phyloP scores from a whole-genome alignment of 2,329 filamentous ascomycete genomes.

The Aspergillus pseudoterreus region DNA sequence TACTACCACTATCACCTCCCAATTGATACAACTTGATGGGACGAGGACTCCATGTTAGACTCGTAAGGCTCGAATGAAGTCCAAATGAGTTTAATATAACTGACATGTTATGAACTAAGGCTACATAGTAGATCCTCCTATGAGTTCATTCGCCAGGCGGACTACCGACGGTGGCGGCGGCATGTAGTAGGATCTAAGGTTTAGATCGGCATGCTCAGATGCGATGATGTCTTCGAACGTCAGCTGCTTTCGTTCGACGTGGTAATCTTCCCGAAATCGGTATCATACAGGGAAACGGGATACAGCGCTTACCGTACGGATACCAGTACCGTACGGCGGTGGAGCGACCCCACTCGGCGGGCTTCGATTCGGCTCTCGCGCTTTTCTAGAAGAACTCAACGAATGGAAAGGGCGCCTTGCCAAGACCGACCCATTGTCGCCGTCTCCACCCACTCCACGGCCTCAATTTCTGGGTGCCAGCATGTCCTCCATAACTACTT shows the following conservation, averaged over 20 bases:
- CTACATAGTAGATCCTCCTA: too few species aligned
- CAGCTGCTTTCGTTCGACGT: background rate
- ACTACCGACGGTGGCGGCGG: background rate
- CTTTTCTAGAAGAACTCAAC: slow-evolving; percentile 16
- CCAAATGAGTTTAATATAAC: too few species aligned
- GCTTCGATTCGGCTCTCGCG: background rate
- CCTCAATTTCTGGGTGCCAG: background rate
- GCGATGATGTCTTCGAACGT: background rate
- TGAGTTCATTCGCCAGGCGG: background rate
- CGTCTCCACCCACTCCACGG: slow-evolving; percentile 5
- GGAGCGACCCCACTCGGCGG: background rate
- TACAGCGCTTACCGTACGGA: background rate
- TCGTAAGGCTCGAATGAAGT: too few species aligned
- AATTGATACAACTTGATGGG: too few species aligned
- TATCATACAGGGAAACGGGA: background rate
- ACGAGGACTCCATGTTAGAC: too few species aligned
- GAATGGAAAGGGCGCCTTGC: background rate
- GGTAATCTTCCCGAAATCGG: background rate
- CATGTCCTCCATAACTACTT: background rate
- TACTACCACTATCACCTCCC: too few species aligned
- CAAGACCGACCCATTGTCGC: slow-evolving; percentile 1
- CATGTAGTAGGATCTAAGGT: background rate
- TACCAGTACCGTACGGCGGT: background rate
- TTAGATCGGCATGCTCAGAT: background rate
- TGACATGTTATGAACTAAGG: too few species aligned